Base-by-base conservation (phyloP, 2,329 filamentous ascomycete genomes). In the Raffaelea arxii region DNA sequence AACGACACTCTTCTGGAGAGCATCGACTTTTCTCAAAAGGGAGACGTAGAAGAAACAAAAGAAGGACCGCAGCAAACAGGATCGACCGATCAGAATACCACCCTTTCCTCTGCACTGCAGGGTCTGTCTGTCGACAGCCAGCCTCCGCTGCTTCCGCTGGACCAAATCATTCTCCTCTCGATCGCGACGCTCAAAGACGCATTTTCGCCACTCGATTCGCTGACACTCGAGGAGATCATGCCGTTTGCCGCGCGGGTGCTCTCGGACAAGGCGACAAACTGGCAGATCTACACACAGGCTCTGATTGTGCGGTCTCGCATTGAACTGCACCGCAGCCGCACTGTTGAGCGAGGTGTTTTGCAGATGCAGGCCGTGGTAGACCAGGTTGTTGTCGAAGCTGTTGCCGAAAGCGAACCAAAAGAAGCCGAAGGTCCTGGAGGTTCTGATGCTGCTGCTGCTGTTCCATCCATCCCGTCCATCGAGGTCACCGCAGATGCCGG, bases 211-310 rank as follows among this genome's bases (percentile, higher is more conserved):
- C 73, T 80, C 1, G 84, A 97, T 60, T 83, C 86, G 0, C 70
- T 98, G 1, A 97, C 90, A 0, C 77, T 89, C n/a, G 90, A 97
- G 65, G 88, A 97, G 60, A 91, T 94, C 4, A 66, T 94, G 1
- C 92, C 92, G 0, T 98, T 91, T 60, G 92, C 92, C 1, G 84
- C 82, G 2, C 80, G 92, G 36, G 92, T 97, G 0, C 73, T 98
- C 2, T 78, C 85, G 9, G 89, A 92, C 50, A 90, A 91, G 55
- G 85, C 85, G 40, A 91, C 88, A 1, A 98, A 97, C 63, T 98
- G 92, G 92, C 92, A 97, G 62, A 83, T 96, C 27, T 97, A 97
- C 61, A 96, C 92, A 0, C 90, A 97, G 60, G 92, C 89, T 0
- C 71, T 98, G 9, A 72, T 98, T 0, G 86, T 97, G 2, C 78